Conservation (phyloP, 441 rosid genomes). For the Gossypium davidsonii region DNA sequence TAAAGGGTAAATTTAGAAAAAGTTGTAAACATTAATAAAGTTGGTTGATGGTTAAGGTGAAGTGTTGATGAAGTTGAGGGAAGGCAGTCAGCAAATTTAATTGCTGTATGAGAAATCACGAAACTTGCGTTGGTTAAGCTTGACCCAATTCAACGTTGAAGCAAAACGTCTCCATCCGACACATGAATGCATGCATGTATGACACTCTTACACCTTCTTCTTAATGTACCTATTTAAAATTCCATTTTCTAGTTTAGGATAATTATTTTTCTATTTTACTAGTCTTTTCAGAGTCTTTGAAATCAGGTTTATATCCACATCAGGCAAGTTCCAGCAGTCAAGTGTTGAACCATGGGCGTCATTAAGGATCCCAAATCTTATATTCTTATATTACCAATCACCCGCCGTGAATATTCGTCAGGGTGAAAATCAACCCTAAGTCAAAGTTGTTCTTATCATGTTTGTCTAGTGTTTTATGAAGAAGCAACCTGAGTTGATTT, state of each 20-base stretch:
- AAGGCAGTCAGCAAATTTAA: neutral
- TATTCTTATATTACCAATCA: too few relatives aligned
- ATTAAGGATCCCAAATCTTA: too few relatives aligned
- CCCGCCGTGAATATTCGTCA: neutral
- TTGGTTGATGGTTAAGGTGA: neutral
- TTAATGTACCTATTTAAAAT: neutral
- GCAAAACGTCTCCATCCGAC: neutral
- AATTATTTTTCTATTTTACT: neutral
- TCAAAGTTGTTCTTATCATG: neutral
- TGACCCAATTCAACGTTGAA: slow-evolving; percentile 4
- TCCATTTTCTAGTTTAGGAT: neutral
- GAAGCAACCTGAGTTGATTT: neutral
- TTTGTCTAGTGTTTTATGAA: neutral
- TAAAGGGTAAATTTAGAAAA: too few relatives aligned
- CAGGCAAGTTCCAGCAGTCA: neutral
- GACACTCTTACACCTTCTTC: neutral
- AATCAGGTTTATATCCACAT: neutral
- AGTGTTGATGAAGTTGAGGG: neutral
- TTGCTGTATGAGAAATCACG: neutral
- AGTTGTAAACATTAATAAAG: too few relatives aligned
- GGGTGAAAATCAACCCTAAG: neutral
- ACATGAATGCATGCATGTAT: neutral
- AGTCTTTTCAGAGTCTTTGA: neutral
- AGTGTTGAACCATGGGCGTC: too few relatives aligned
- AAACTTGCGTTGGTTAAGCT: neutral